Evolutionary conservation across 805 yeast species (phyloP), one percentile per base, ranked within the genome.

Genomic region (Teunomyces cretensis): DNA sequence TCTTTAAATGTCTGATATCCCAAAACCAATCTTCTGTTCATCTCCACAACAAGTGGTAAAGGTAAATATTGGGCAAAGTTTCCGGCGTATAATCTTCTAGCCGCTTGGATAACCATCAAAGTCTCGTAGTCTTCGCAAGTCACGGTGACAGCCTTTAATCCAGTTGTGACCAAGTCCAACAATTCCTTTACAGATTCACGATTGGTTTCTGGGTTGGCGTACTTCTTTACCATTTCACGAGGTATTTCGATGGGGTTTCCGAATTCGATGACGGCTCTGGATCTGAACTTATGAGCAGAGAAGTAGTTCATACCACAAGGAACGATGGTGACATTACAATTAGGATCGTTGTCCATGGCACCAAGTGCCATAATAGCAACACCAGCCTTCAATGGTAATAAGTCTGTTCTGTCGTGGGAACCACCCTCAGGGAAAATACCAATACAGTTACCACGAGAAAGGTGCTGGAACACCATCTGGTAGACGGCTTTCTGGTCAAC

Each of bases 341-440:
- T 77, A 0, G 94, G 89, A 55, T 87, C 79, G 48, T 80, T 75
- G 17, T 83, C 86, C 81, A 91, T 80, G 8, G 98, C 94, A 7
- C 98, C 99, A 26, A 94, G 73, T 0, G 98, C 99, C 98, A 92
- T 94, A 45, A 92, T 86, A 2, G 97, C 97, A 7, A 94, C 97
- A 50, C 99, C 99, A 1, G 98, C 97, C 61, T 94, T 92, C 54
- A 92, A 72, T 0, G 99, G 99, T 41, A 92, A 74, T 54, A 92
- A 67, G 51, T 89, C 95, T 0, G 98, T 83, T 53, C 99, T 76
- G 64, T 92, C 99, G 59, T 92, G 99, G 9, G 97, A 89, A 1
- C 99, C 99, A 47, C 99, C 99, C 71, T 94, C 99, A 7, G 99
- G 97, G 70, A 90, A 94, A 37, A 94, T 88, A 9, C 98, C 98